Conservation (phyloP, 2,329 filamentous ascomycete species). For the Xylariomycetidae sp. region DNA sequence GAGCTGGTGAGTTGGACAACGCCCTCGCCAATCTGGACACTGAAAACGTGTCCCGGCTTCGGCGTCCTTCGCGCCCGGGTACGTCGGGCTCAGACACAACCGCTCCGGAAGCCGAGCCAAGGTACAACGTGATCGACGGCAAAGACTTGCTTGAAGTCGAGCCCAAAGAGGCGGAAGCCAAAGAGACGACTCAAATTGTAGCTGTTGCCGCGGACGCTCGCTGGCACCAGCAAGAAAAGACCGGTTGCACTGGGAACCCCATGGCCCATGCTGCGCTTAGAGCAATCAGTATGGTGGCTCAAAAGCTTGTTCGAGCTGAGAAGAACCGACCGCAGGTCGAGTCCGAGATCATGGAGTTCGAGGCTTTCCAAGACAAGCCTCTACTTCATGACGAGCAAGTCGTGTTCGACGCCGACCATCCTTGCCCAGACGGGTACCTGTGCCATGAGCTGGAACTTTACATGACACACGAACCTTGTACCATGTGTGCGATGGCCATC, state of each 20-base stretch:
- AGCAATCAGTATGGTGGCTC: conserved; percentile 76
- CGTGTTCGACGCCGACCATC: conserved; percentile 59
- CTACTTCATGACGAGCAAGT: conserved; percentile 60
- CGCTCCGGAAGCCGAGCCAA: neutral
- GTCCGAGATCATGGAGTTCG: conserved; percentile 43
- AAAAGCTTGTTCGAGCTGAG: conserved; percentile 55
- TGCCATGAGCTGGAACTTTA: conserved; percentile 93
- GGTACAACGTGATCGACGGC: conserved; percentile 1
- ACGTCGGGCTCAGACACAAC: neutral
- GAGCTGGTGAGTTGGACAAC: conserved; percentile 2
- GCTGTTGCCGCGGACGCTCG: conserved; percentile 73
- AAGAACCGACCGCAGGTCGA: conserved; percentile 32
- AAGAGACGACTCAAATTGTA: conserved; percentile 48
- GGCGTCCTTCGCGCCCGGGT: neutral
- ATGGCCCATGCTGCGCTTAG: conserved; percentile 74
- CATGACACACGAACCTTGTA: conserved; percentile 89
- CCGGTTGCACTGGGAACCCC: conserved; percentile 56
- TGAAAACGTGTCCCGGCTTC: neutral
- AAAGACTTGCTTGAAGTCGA: conserved; percentile 3
- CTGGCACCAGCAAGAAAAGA: conserved; percentile 50
- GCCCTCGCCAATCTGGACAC: neutral
- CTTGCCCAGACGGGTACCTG: conserved; percentile 74
- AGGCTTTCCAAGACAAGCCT: conserved; percentile 62
- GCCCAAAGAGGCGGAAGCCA: conserved; percentile 22
- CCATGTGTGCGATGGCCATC: conserved; percentile 96